Evolutionary conservation across 495 filamentous ascomycete genomes (phyloP).

Genomic region (Penicillium alfredii): DNA sequence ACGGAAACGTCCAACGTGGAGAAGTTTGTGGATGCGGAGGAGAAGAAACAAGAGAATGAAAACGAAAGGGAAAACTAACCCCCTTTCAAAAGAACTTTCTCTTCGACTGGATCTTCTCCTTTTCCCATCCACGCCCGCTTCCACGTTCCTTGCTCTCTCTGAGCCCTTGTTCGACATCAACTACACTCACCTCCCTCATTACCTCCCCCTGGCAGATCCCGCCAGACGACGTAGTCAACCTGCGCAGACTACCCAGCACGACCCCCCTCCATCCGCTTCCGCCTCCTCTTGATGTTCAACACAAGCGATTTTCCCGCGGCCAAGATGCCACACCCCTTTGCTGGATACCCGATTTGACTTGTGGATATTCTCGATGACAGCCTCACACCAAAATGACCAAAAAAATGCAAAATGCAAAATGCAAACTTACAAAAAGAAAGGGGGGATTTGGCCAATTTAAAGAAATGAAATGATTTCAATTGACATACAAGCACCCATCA

Average conservation of each 20-base stretch:
- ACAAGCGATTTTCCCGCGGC: slow-evolving; percentile 23
- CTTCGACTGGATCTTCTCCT: no score
- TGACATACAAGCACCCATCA: no score
- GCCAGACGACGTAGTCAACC: slow-evolving; percentile 18
- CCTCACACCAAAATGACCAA: no score
- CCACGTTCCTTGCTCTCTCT: background rate
- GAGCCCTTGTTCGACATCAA: slow-evolving; percentile 1
- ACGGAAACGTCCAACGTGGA: slow-evolving; percentile 45
- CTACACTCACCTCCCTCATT: slow-evolving; percentile 1
- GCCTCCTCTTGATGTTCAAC: slow-evolving; percentile 22
- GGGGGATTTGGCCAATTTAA: no score
- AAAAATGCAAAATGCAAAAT: background rate
- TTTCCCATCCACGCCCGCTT: no score
- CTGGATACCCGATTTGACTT: slow-evolving; percentile 40
- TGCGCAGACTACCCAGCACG: slow-evolving; percentile 18
- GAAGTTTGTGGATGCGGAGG: slow-evolving; percentile 55
- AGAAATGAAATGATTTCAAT: no score
- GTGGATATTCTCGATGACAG: no score
- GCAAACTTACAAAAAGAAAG: background rate
- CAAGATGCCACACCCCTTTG: slow-evolving; percentile 19
- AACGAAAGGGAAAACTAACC: no score
- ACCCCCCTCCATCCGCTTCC: slow-evolving; percentile 2
- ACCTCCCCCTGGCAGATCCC: slow-evolving; percentile 2
- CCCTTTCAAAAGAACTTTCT: no score
- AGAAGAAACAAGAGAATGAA: slow-evolving; percentile 17